A percentile compares a stretch with the other conserved stretches of the same genome.
Conservation (phyloP, 2,329 filamentous ascomycete species). For the Ophiocordyceps robertsii region DNA sequence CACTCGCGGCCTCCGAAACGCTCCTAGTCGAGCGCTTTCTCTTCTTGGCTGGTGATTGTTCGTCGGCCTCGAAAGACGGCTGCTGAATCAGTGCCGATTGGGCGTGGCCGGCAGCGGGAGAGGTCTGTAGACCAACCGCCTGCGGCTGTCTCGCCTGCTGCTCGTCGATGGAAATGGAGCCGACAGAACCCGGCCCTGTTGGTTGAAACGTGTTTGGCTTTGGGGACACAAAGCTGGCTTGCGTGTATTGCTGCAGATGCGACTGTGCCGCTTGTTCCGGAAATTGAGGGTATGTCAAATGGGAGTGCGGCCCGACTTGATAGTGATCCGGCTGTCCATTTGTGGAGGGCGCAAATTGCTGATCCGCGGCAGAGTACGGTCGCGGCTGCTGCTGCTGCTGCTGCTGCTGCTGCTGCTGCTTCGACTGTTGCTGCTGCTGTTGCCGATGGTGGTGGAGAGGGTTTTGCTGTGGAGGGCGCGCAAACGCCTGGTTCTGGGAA, state of each 20-base stretch:
- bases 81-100: not conserved
- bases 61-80: constrained; percentile 1
- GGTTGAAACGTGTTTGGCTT: constrained; percentile 11
- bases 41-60: constrained; percentile 20
- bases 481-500: constrained; percentile 12
- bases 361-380: constrained; percentile 8
- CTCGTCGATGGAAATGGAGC: not conserved
- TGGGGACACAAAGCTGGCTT: constrained; percentile 6
- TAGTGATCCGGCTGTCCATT: constrained; percentile 11
- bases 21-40: constrained; percentile 21
- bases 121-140: constrained; percentile 8
- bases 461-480: constrained; percentile 14
- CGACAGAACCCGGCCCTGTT: not conserved
- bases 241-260: constrained; percentile 4
- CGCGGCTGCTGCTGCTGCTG: constrained; percentile 12
- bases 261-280: constrained; percentile 1
- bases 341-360: constrained; percentile 11
- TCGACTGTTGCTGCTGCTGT: constrained; percentile 10
- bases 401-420: not conserved
- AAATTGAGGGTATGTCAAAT: constrained; percentile 6
- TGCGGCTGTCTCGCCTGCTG: constrained; percentile 8
- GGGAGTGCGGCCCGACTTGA: constrained; percentile 4
- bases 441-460: constrained; percentile 9
- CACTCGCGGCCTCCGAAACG: constrained; percentile 10
- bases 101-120: constrained; percentile 1